Percentiles rank a stretch among this genome's conserved stretches.
These are phyloP conservation scores for Stagonosporopsis vannaccii DNA, from an alignment of 2,329 filamentous ascomycete genomes.

Conservation along the genomic window DNA sequence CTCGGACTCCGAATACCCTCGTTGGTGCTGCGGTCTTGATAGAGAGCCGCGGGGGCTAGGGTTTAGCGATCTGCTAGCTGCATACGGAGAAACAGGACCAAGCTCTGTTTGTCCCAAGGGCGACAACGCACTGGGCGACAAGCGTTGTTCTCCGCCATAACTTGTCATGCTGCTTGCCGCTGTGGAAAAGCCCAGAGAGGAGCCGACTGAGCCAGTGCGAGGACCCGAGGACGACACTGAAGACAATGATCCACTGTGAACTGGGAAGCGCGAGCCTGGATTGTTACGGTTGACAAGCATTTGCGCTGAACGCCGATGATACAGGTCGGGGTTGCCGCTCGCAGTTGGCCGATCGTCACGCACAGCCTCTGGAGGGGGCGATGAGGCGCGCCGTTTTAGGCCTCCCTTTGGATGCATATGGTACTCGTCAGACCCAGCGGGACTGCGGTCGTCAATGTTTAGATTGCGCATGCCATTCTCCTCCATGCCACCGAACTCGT, in stretches of 20 bases:
- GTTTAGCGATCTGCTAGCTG: slow-evolving; percentile 56
- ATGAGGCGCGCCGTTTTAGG: slow-evolving; percentile 70
- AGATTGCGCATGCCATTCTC: slow-evolving; percentile 60
- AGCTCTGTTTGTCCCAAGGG: slow-evolving; percentile 63
- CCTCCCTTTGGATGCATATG: slow-evolving; percentile 58
- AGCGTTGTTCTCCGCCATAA: slow-evolving; percentile 66
- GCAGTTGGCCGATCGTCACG: slow-evolving; percentile 56
- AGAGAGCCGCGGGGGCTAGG: slow-evolving; percentile 52
- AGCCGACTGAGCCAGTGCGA: slow-evolving; percentile 69
- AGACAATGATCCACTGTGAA: slow-evolving; percentile 68
- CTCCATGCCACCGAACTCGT: slow-evolving; percentile 60
- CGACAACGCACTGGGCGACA: slow-evolving; percentile 67
- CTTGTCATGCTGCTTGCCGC: slow-evolving; percentile 71
- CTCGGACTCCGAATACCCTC: slow-evolving; percentile 51
- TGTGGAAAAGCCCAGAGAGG: slow-evolving; percentile 64
- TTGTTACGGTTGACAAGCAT: slow-evolving; percentile 64
- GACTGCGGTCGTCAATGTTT: slow-evolving; percentile 62
- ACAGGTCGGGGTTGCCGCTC: slow-evolving; percentile 56
- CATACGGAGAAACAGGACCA: slow-evolving; percentile 62
- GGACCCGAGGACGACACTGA: slow-evolving; percentile 68
- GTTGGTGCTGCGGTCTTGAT: slow-evolving; percentile 51
- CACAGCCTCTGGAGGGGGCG: slow-evolving; percentile 64
- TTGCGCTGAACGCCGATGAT: slow-evolving; percentile 62
- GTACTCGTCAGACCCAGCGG: slow-evolving; percentile 54
- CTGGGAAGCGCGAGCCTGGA: slow-evolving; percentile 61